These are phyloP conservation scores for Solanum paucissectum DNA, from an alignment of 257 asterid species.

Conservation along the genomic window DNA sequence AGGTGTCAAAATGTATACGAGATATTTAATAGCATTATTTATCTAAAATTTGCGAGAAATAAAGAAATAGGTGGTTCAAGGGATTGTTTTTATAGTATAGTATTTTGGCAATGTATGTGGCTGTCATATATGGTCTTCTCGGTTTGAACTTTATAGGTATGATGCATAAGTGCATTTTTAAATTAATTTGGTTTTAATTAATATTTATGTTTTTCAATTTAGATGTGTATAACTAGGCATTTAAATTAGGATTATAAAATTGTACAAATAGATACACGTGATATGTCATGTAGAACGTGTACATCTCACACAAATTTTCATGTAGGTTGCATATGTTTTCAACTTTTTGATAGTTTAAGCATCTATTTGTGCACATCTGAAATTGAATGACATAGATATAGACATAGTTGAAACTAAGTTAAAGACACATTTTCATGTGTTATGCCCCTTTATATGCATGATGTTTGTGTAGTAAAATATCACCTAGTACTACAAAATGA, in stretches of 20 bases:
- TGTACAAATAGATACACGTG: not conserved
- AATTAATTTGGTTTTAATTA: too few relatives aligned
- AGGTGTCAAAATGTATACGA: not conserved
- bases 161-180: not conserved
- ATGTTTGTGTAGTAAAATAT: not conserved
- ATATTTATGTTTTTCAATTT: too few relatives aligned
- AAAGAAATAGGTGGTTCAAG: not conserved
- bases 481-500: not conserved
- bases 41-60: not conserved
- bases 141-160: not conserved
- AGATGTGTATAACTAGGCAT: too few relatives aligned
- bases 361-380: not conserved
- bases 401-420: too few relatives aligned
- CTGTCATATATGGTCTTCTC: not conserved
- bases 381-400: too few relatives aligned
- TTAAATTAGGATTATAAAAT: not conserved
- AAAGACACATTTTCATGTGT: too few relatives aligned
- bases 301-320: too few relatives aligned
- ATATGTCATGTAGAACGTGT: too few relatives aligned
- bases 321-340: accelerated
- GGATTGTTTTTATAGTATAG: not conserved
- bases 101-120: not conserved
- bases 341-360: not conserved
- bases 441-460: not conserved
- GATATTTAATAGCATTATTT: not conserved